Evolutionary conservation across 1,139 yeast genomes (phyloP).

Genomic region (Scheffersomyces segobiensis): DNA sequence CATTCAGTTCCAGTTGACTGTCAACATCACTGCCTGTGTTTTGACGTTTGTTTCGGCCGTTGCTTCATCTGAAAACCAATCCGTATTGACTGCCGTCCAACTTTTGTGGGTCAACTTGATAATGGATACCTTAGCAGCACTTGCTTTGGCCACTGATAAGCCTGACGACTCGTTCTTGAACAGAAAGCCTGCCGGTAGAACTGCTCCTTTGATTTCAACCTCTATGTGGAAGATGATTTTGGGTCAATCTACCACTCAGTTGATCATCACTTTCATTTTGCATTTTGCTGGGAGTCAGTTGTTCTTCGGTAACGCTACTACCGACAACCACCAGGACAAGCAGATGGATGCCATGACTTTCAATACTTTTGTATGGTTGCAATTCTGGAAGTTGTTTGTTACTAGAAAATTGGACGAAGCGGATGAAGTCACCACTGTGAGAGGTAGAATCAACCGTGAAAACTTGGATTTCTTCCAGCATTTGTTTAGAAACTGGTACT

Average conservation of each 20-base stretch:
- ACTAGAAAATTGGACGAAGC: slow-evolving; percentile 92
- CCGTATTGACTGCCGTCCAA: slow-evolving; percentile 96
- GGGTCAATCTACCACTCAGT: slow-evolving; percentile 81
- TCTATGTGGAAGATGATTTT: slow-evolving; percentile 99
- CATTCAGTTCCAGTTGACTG: slow-evolving; percentile 94
- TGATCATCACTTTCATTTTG: slow-evolving; percentile 71
- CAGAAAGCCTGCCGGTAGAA: slow-evolving; percentile 83
- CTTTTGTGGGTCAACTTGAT: slow-evolving; percentile 95
- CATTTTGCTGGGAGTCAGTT: slow-evolving; percentile 75
- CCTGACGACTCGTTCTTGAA: slow-evolving; percentile 81
- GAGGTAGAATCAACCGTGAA: slow-evolving; percentile 55
- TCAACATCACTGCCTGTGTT: slow-evolving; percentile 91
- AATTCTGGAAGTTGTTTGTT: slow-evolving; percentile 88
- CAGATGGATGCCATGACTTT: slow-evolving; percentile 84
- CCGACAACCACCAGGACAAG: slow-evolving; percentile 48
- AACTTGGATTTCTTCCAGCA: slow-evolving; percentile 84
- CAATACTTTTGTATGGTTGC: slow-evolving; percentile 97
- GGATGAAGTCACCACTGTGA: slow-evolving; percentile 58
- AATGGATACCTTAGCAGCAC: slow-evolving; percentile 97
- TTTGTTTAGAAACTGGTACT: slow-evolving; percentile 78
- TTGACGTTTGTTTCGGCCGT: slow-evolving; percentile 94
- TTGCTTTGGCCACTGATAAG: slow-evolving; percentile 96
- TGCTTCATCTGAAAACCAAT: slow-evolving; percentile 70
- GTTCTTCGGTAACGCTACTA: slow-evolving; percentile 47
- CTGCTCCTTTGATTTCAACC: slow-evolving; percentile 75